phyloP scores from a whole-genome alignment of 257 asterid species.

The Apocynum venetum region DNA sequence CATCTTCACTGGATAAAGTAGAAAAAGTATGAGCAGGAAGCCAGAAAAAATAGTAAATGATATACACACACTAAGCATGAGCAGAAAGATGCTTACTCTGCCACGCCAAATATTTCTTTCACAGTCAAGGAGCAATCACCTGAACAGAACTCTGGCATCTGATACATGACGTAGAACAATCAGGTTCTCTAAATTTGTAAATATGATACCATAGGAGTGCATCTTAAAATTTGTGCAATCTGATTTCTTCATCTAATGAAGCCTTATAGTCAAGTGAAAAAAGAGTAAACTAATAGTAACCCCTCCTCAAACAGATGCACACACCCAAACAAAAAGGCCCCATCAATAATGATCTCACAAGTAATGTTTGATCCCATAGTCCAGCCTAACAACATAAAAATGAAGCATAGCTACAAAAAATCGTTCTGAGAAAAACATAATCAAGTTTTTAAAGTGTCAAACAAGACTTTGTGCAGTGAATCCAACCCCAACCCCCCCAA shows the following conservation, averaged over 20 bases:
- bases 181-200: background rate
- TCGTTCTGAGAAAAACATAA: background rate
- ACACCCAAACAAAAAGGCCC: background rate
- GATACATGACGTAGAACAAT: constrained; percentile 15
- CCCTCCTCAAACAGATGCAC: background rate
- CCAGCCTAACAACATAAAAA: background rate
- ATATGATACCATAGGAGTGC: background rate
- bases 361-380: background rate
- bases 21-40: background rate
- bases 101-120: constrained; percentile 84
- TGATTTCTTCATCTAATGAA: background rate
- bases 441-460: background rate
- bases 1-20: constrained; percentile 69
- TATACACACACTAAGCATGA: background rate
- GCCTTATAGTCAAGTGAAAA: background rate
- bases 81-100: constrained; percentile 66
- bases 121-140: constrained; percentile 73
- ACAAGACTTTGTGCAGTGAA: background rate
- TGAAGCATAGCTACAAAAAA: background rate
- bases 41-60: constrained; percentile 8
- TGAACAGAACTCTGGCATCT: constrained; percentile 92
- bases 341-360: background rate
- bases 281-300: background rate
- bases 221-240: background rate
- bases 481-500: background rate